These are phyloP conservation scores for sunflower (Helianthus annuus) DNA, from an alignment of 129 eudicot species.

Conservation along the genomic window HanXRQr2.0-SUNRISE NC_035449.2:45550697-45551196, in stretches of 20 bases:
- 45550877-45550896: constrained; percentile 38
- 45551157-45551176: neutral
- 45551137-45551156: neutral
- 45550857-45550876: constrained; percentile 59
- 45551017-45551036: constrained; percentile 37
- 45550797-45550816: constrained; percentile 46
- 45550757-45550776: neutral
- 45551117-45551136: neutral
- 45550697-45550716: constrained; percentile 57
- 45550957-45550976: constrained; percentile 53
- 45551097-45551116: neutral
- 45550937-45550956: constrained; percentile 47
- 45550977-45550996: constrained; percentile 50
- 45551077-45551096: neutral
- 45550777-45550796: neutral
- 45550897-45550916: constrained; percentile 25
- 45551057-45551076: neutral
- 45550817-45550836: constrained; percentile 56
- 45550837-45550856: constrained; percentile 44
- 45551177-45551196: neutral
- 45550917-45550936: constrained; percentile 18
- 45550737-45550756: neutral
- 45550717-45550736: neutral
- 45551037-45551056: constrained; percentile 41
- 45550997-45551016: constrained; percentile 54